Evolutionary conservation across 139 green algal species (phyloP).

Genomic region (Coelastrella sp.): DNA sequence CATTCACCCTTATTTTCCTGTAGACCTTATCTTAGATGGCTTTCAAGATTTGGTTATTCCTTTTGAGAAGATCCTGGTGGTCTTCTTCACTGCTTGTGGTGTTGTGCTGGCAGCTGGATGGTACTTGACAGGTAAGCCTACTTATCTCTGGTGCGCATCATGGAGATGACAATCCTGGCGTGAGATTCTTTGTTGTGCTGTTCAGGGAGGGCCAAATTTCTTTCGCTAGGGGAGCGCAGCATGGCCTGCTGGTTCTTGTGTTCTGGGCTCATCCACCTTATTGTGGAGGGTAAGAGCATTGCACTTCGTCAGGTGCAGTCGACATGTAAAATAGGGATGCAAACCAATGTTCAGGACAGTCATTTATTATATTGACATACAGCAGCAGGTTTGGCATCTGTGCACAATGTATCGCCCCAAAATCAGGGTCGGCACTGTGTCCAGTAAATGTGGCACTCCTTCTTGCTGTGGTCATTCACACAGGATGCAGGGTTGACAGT

Average conservation of each 20-base stretch:
- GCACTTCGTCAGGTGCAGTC: too few relatives aligned
- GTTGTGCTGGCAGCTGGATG: slow-evolving; percentile 58
- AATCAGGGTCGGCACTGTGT: too few relatives aligned
- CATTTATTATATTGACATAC: too few relatives aligned
- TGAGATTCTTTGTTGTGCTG: not conserved
- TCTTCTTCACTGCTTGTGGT: slow-evolving; percentile 71
- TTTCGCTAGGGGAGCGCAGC: slow-evolving; percentile 62
- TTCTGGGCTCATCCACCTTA: slow-evolving; percentile 84
- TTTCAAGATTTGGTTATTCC: slow-evolving; percentile 70
- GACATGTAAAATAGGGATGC: too few relatives aligned
- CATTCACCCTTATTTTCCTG: slow-evolving; percentile 83
- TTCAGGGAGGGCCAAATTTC: slow-evolving; percentile 55
- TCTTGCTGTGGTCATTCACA: too few relatives aligned
- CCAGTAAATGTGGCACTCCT: too few relatives aligned
- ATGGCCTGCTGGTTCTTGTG: slow-evolving; percentile 76
- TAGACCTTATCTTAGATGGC: slow-evolving; percentile 63
- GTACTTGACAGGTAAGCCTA: slow-evolving; percentile 61
- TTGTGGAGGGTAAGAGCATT: slow-evolving; percentile 79
- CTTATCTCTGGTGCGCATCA: not conserved
- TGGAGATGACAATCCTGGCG: not conserved
- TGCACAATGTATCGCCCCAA: too few relatives aligned
- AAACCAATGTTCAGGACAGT: too few relatives aligned
- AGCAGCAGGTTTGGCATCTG: too few relatives aligned
- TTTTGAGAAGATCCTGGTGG: slow-evolving; percentile 73
- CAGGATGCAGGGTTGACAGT: too few relatives aligned